phyloP scores from a whole-genome alignment of 208 protist species.

The Wallacemonas rigidus region DNA sequence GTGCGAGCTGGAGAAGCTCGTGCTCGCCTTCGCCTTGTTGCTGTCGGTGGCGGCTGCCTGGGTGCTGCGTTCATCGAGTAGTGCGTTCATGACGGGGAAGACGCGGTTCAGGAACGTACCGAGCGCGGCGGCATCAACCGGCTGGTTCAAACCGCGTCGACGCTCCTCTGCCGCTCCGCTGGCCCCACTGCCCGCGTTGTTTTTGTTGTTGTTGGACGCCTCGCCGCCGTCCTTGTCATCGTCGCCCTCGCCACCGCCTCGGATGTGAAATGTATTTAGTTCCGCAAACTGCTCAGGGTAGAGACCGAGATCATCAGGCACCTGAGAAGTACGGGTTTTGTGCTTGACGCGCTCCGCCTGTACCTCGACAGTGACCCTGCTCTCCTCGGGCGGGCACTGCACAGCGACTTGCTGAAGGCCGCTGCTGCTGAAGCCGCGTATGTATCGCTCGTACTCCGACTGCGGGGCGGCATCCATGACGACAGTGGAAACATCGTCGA shows the following conservation, averaged over 20 bases:
- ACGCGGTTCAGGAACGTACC: constrained; percentile 61
- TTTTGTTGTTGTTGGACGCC: not conserved
- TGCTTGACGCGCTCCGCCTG: constrained; percentile 68
- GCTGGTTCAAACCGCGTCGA: not conserved
- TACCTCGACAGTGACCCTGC: constrained; percentile 49
- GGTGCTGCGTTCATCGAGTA: constrained; percentile 66
- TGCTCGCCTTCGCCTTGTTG: constrained; percentile 41
- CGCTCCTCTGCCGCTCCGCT: not conserved
- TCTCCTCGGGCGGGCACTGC: constrained; percentile 68
- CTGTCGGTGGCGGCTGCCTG: constrained; percentile 3
- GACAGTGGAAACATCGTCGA: constrained; percentile 66
- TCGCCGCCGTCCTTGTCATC: not conserved
- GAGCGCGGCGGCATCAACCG: constrained; percentile 59
- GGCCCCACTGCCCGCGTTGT: not conserved
- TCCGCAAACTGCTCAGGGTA: constrained; percentile 68
- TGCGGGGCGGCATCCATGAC: constrained; percentile 77
- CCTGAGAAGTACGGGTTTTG: constrained; percentile 39
- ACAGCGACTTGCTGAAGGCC: constrained; percentile 52
- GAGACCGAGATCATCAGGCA: constrained; percentile 76
- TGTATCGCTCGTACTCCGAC: constrained; percentile 87
- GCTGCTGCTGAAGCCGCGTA: constrained; percentile 69
- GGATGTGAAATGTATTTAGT: constrained; percentile 30
- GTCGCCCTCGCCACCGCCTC: constrained; percentile 19
- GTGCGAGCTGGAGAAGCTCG: constrained; percentile 58
- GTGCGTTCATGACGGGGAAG: constrained; percentile 65